Evolutionary conservation across 306 rosid species (phyloP).

Genomic region (Castanea sativa): DNA sequence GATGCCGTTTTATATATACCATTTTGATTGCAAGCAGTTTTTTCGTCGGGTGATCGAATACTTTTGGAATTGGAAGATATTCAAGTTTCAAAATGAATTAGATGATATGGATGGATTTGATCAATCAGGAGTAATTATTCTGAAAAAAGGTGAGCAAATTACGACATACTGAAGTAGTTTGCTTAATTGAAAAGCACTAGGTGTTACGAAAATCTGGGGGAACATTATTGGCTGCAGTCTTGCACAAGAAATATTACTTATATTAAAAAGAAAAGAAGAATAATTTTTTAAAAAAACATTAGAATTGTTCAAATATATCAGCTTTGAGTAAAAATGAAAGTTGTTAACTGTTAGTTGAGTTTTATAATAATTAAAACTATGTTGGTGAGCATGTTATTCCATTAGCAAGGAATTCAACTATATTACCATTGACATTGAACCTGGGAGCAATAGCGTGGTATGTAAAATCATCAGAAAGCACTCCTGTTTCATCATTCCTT

Average conservation of each 20-base stretch:
- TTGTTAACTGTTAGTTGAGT: constrained; percentile 1
- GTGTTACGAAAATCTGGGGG: neutral
- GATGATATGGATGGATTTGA: constrained; percentile 90
- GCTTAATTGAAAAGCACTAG: neutral
- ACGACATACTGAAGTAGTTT: neutral
- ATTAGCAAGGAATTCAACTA: constrained; percentile 77
- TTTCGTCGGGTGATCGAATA: constrained; percentile 62
- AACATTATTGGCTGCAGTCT: neutral
- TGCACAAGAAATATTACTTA: neutral
- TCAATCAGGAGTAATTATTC: constrained; percentile 81
- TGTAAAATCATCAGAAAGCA: constrained; percentile 8
- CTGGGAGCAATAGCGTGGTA: constrained; percentile 47
- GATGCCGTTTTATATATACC: constrained; percentile 88
- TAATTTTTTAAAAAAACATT: neutral
- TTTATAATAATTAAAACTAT: neutral
- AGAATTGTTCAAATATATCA: neutral
- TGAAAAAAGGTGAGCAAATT: constrained; percentile 65
- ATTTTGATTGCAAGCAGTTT: constrained; percentile 67
- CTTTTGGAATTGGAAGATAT: constrained; percentile 76
- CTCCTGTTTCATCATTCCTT: neutral
- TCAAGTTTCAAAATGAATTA: constrained; percentile 57
- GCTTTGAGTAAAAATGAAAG: constrained; percentile 1
- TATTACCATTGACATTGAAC: constrained; percentile 42
- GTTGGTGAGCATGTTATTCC: constrained; percentile 93
- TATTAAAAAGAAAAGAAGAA: neutral